A percentile compares a stretch with the other conserved stretches of the same genome.
Conservation (phyloP, 495 filamentous ascomycete species). For the Penicillium arizonense region DNA sequence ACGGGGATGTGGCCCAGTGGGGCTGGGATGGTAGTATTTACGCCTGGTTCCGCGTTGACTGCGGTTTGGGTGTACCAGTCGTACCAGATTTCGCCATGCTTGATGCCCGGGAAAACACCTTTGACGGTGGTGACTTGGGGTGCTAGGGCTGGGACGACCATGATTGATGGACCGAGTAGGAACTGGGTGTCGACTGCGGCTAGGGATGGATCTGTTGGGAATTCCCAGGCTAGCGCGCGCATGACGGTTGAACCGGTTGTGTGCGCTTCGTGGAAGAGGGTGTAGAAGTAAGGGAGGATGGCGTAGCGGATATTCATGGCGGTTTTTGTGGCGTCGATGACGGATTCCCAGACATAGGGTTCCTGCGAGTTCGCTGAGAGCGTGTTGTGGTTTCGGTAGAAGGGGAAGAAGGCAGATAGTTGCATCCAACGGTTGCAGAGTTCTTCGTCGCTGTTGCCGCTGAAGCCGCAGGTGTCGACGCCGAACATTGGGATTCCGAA, state of each 20-base stretch:
- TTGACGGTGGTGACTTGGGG: conserved; percentile 63
- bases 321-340: conserved; percentile 60
- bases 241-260: conserved; percentile 70
- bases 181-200: conserved; percentile 72
- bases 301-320: conserved; percentile 76
- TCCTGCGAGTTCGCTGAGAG: conserved; percentile 66
- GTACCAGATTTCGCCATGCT: conserved; percentile 67
- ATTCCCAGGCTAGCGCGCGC: conserved; percentile 82
- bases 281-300: conserved; percentile 81
- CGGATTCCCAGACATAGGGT: conserved; percentile 70
- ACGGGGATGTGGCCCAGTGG: conserved; percentile 80
- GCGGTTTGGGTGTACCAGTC: conserved; percentile 72
- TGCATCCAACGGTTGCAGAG: conserved; percentile 89
- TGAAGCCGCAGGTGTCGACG: conserved; percentile 79
- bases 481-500: conserved; percentile 91
- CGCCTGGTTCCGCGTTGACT: conserved; percentile 52
- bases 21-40: conserved; percentile 71
- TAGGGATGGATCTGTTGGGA: conserved; percentile 71
- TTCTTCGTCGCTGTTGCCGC: conserved; percentile 66
- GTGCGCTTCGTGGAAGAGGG: conserved; percentile 69
- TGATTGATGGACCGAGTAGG: conserved; percentile 66
- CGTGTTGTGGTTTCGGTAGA: conserved; percentile 83
- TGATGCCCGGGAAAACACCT: conserved; percentile 77
- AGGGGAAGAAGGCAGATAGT: conserved; percentile 81
- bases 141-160: conserved; percentile 71